Conservation (phyloP, 2,329 filamentous ascomycete genomes). For the Laburnicola sp. region DNA sequence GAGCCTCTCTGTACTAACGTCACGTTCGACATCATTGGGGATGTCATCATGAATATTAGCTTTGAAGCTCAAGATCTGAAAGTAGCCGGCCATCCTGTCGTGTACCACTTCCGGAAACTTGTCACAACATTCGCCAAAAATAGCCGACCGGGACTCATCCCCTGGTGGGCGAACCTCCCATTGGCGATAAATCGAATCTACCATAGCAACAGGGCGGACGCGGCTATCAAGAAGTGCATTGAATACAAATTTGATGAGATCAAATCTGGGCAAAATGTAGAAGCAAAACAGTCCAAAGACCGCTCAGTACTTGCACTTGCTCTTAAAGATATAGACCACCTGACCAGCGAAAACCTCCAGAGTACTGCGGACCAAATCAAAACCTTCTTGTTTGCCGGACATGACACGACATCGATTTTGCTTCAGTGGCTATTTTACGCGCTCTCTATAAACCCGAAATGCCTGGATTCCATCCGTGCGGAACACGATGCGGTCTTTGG, state of each 20-base stretch:
- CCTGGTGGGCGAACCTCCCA: no score
- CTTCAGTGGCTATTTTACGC: slow-evolving; percentile 31
- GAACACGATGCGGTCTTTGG: slow-evolving; percentile 31
- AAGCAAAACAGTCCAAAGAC: slow-evolving; percentile 17
- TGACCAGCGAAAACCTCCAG: slow-evolving; percentile 30
- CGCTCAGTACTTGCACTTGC: slow-evolving; percentile 22
- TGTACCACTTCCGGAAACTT: no score
- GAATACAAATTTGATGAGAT: slow-evolving; percentile 3
- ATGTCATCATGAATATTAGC: slow-evolving; percentile 22
- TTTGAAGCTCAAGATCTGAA: slow-evolving; percentile 16
- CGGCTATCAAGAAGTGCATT: no score
- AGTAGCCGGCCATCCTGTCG: no score
- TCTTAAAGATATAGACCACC: slow-evolving; percentile 15
- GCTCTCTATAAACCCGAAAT: slow-evolving; percentile 24
- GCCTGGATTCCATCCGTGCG: slow-evolving; percentile 15
- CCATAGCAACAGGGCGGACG: no score
- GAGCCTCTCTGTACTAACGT: slow-evolving; percentile 22
- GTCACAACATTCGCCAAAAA: slow-evolving; percentile 14
- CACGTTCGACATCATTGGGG: slow-evolving; percentile 27
- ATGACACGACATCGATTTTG: slow-evolving; percentile 36
- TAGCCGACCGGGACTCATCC: slow-evolving; percentile 5
- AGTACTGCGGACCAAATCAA: slow-evolving; percentile 41
- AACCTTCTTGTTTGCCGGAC: slow-evolving; percentile 41
- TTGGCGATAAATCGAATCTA: no score
- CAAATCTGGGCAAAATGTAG: slow-evolving; percentile 18